Conservation (phyloP, 1,284 basidiomycete genomes). For the Inonotus obliquus region DNA sequence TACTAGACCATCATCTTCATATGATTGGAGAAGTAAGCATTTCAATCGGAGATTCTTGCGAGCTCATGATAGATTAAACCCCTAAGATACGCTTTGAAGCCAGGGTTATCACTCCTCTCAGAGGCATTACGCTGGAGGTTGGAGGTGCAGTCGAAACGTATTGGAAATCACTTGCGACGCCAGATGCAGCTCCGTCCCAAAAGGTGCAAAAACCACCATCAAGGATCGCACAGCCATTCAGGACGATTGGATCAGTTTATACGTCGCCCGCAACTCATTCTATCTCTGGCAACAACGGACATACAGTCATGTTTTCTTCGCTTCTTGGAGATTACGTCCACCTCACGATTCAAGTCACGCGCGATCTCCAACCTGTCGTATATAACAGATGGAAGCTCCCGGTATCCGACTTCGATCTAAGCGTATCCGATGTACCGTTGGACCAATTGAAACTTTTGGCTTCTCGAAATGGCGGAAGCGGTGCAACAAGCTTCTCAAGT, state of each 20-base stretch:
- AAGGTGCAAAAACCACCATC: constrained; percentile 9
- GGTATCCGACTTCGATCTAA: constrained; percentile 68
- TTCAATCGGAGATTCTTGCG: constrained; percentile 13
- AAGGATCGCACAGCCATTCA: constrained; percentile 19
- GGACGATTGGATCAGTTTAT: constrained; percentile 46
- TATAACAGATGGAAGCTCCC: constrained; percentile 74
- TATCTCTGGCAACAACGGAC: constrained; percentile 37
- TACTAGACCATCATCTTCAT: constrained; percentile 90
- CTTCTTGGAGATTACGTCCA: constrained; percentile 86
- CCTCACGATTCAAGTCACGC: constrained; percentile 87
- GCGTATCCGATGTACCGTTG: constrained; percentile 79
- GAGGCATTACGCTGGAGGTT: constrained; percentile 92
- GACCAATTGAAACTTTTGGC: constrained; percentile 76
- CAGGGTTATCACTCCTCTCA: constrained; percentile 86
- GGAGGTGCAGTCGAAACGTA: constrained; percentile 95
- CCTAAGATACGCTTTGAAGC: constrained; percentile 82
- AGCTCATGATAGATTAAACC: constrained; percentile 3
- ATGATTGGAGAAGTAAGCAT: constrained; percentile 83
- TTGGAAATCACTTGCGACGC: constrained; percentile 86
- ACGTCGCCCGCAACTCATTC: constrained; percentile 62
- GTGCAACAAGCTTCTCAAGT: constrained; percentile 32
- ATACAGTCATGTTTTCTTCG: constrained; percentile 78
- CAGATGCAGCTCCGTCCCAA: constrained; percentile 11
- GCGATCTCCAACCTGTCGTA: constrained; percentile 83
- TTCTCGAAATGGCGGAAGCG: constrained; percentile 35